Percentiles rank a stretch among this genome's conserved stretches.
Evolutionary conservation across 164 flowering plant species (phyloP).

Genomic region (Nymphaea thermarum): DNA sequence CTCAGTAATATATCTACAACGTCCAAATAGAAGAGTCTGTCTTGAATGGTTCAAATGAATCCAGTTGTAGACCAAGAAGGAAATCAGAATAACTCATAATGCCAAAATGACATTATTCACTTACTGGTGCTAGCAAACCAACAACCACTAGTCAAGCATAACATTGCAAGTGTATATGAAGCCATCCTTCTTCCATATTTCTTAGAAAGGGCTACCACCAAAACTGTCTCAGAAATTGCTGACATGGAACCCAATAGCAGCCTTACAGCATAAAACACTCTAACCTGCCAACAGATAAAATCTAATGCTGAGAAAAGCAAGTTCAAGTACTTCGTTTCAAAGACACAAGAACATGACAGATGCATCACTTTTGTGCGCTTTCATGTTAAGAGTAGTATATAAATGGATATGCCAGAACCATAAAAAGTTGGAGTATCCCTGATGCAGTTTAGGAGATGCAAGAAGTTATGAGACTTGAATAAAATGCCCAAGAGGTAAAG

Average conservation of each 20-base stretch:
- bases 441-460: background rate
- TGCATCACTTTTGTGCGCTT: background rate
- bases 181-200: constrained; percentile 94
- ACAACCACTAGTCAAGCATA: constrained; percentile 93
- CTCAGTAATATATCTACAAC: too few species aligned
- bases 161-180: constrained; percentile 84
- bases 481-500: background rate
- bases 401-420: too few species aligned
- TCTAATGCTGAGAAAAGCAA: background rate
- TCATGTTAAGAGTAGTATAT: too few species aligned
- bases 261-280: constrained; percentile 89
- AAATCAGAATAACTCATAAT: background rate
- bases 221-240: constrained; percentile 53
- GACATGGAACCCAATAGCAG: constrained; percentile 77
- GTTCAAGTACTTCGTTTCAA: background rate
- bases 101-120: constrained; percentile 9
- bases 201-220: constrained; percentile 82
- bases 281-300: constrained; percentile 42
- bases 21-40: too few species aligned
- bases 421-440: background rate
- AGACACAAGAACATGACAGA: background rate
- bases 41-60: background rate
- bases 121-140: constrained; percentile 96
- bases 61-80: background rate
- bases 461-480: background rate